Base-by-base conservation (phyloP, 257 asterid species). In the Asclepias syriaca region DNA sequence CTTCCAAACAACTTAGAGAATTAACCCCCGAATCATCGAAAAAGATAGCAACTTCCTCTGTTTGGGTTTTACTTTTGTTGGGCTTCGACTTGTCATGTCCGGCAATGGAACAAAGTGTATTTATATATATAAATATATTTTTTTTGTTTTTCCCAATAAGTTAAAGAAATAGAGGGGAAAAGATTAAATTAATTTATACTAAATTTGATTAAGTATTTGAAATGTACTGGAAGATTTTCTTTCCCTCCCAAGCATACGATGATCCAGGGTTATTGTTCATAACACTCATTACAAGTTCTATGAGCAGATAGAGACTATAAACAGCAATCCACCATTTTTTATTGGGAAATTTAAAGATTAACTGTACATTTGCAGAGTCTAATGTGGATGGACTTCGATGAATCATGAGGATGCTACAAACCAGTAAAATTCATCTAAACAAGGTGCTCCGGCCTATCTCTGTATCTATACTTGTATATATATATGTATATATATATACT, bases 351-450 rank as follows among this genome's bases (percentile, higher is more conserved):
- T 63, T 29, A 65, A 51, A 64, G 43, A 40, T 40, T 24, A 11
- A 22, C 39, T 68, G 70, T 75, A 56, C 78, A 80, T 68, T 68
- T 69, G 66, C 19, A 56, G 18, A 19, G 46, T 51, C 56, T 65
- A 32, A 3, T 2, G 57, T 40, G 56, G 21, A 46, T 59, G 54
- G 34, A 56, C 8, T 3, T 6, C 18, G 59, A 54, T 50, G 63
- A 54, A 48, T 67, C 53, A 50, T 43, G 54, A 72, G 50, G 61
- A 53, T 39, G 21, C 58, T n/a, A 48, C 21, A 27, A 8, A 5
- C 63, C 64, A 55, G 70, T 68, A 79, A 77, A 83, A 76, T 79
- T 72, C 77, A 51, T 71, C 68, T 75, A 51, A 74, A 72, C 68
- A 58, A 32, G 34, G 29, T 58, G 56, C 39, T 70, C 43, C 19